Evolutionary conservation across 2,329 filamentous ascomycete genomes (phyloP), one percentile per base, ranked within the genome.

Genomic region (Colletotrichum somersetense): DNA sequence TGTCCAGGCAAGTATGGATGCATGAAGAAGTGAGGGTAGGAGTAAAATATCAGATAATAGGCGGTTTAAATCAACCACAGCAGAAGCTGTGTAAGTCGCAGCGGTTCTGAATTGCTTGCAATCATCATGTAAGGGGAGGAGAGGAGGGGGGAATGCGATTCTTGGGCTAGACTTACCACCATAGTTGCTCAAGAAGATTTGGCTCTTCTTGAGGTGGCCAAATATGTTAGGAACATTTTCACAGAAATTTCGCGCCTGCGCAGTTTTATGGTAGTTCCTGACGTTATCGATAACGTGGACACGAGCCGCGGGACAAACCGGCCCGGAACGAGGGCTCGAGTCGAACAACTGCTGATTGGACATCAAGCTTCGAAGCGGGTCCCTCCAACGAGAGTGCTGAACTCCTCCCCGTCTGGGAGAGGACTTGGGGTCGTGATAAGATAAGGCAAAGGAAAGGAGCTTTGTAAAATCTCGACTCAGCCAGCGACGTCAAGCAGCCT

Each of bases 81-180:
- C 80, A 80, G 40, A 64, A 80, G 80, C 82, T 80, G 82, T 79
- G 81, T 85, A 82, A 84, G 83, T 83, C 83, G 84, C 84, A 85
- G 84, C 84, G 84, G 84, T 85, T 85, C 84, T 85, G 82, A 84
- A 64, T 64, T 73, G 74, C 73, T 76, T 75, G 74, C 67, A 73
- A 85, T 85, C 83, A 85, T 81, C 71, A 71, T 77, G 33, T 58
- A 38, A 55, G 55, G 33, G 26, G 10, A 26, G 6, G 3, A 52
- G 35, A 33, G 20, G 26, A 30, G 20, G 62, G 50, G 30, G 7
- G 52, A 56, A 18, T n/a, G 16, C 16, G 33, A 55, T 6, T 6
- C 30, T 40, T 7, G 5, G 18, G 12, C 26, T 14, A 33, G 18
- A 73, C 71, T 71, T 73, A 73, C 71, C 67, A 73, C 44, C 71